These are phyloP conservation scores for Ascochyta rabiei DNA, from an alignment of 2,329 filamentous ascomycete species.

Conservation along the genomic window DNA sequence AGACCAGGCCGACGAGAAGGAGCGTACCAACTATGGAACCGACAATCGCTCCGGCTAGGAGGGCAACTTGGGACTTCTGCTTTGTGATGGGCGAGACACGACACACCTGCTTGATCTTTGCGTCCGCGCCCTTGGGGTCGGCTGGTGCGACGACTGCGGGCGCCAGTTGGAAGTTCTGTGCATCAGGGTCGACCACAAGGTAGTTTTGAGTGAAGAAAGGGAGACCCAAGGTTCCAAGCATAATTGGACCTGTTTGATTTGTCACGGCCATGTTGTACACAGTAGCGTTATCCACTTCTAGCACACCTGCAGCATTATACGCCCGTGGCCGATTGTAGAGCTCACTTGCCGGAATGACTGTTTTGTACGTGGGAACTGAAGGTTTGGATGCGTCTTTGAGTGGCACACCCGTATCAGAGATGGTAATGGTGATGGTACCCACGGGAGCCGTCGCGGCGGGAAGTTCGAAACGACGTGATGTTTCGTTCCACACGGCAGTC, in stretches of 20 bases:
- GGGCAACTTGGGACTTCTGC: constrained; percentile 8
- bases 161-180: constrained; percentile 23
- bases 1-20: not conserved
- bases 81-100: constrained; percentile 18
- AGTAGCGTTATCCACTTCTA: constrained; percentile 24
- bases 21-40: not conserved
- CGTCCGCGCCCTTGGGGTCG: constrained; percentile 20
- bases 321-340: constrained; percentile 21
- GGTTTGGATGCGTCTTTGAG: constrained; percentile 22
- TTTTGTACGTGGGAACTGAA: constrained; percentile 23
- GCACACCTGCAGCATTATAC: constrained; percentile 19
- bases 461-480: constrained; percentile 22
- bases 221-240: constrained; percentile 16
- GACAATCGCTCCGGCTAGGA: not conserved
- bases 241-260: constrained; percentile 16
- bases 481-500: constrained; percentile 24
- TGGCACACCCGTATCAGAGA: constrained; percentile 21
- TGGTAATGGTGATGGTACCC: constrained; percentile 24
- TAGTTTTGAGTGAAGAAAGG: constrained; percentile 30
- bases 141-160: constrained; percentile 20
- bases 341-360: constrained; percentile 24
- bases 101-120: constrained; percentile 22
- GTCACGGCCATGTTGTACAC: constrained; percentile 26
- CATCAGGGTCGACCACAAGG: constrained; percentile 25
- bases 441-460: constrained; percentile 19